Conservation (phyloP, 257 asterid genomes). For the Lycium barbarum region DNA sequence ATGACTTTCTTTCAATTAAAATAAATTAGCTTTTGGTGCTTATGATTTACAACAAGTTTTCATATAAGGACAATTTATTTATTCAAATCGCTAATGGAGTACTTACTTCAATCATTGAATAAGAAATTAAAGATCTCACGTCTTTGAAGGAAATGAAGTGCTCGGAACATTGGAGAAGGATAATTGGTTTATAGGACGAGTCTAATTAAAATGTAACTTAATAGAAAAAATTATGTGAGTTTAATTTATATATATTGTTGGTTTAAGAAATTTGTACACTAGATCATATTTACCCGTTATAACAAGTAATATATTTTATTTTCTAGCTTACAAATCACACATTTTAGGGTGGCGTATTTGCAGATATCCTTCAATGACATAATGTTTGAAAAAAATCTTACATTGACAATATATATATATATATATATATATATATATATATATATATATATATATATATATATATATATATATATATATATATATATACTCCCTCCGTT, state of each 20-base stretch:
- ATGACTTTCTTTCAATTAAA: background rate
- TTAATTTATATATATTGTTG: background rate
- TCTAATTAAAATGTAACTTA: background rate
- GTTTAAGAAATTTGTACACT: background rate
- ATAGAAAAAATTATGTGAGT: too few species aligned
- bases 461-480: too few species aligned
- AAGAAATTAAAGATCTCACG: constrained; percentile 18
- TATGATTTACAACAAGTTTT: background rate
- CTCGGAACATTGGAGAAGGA: background rate
- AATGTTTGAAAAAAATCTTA: too few species aligned
- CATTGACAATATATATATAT: too few species aligned
- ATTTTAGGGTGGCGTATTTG: background rate
- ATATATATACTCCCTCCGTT: too few species aligned
- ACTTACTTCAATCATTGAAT: constrained; percentile 6
- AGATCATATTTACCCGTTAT: too few species aligned
- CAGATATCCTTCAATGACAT: background rate
- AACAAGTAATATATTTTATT: background rate
- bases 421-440: too few species aligned
- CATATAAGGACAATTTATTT: background rate
- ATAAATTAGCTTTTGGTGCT: too few species aligned
- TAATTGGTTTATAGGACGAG: background rate
- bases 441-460: too few species aligned
- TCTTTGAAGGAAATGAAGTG: background rate
- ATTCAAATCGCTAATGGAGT: background rate
- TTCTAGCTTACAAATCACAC: background rate